Base-by-base conservation (phyloP, 148 eudicot genomes). In the Silene uniflora region DNA sequence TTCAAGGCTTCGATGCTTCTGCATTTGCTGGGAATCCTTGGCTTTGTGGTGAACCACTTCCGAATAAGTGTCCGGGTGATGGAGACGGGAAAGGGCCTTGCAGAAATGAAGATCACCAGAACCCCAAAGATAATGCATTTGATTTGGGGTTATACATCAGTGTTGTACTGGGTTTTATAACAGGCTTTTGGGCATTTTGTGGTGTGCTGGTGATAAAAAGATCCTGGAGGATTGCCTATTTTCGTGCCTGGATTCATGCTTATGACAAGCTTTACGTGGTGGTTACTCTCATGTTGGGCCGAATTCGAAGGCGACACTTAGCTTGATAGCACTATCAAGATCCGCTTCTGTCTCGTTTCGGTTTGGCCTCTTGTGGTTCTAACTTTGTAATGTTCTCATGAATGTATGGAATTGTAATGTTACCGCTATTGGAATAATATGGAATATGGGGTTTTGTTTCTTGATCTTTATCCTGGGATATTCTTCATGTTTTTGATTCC, bases 31-130 rank as follows among this genome's bases (percentile, higher is more conserved):
- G 79, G 8, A 77, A 77, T 47, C 68, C 79, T 3, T 21, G 21
- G 60, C 75, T 77, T 47, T 77, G 75, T 61, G 75, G 79, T 32
- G 79, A 69, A 4, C 79, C 79, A 44, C 74, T 76, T 44, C n/a
- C 60, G 18, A 61, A 76, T 44, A 67, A 69, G 60, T 76, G 74
- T 52, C 39, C 62, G 0, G 75, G 69, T 17, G 69, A 77, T 62
- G 29, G 19, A 46, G 39, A 27, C 25, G 29, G 12, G 2, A 1
- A 61, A 39, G 62, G 17, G 35, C 46, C 3, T 32, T 19, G 10
- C 12, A 60, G 29, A 1, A 56, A 8, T 64, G 54, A 49, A 54
- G 27, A 27, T 25, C 46, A 69, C 13, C 32, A 27, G 1, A 21
- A 10, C 21, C 17, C 14, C 39, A 52, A 54, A 16, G 72, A 68